Evolutionary conservation across 305 asterid genomes (phyloP).

Genomic region (Petunia hybrid): DNA sequence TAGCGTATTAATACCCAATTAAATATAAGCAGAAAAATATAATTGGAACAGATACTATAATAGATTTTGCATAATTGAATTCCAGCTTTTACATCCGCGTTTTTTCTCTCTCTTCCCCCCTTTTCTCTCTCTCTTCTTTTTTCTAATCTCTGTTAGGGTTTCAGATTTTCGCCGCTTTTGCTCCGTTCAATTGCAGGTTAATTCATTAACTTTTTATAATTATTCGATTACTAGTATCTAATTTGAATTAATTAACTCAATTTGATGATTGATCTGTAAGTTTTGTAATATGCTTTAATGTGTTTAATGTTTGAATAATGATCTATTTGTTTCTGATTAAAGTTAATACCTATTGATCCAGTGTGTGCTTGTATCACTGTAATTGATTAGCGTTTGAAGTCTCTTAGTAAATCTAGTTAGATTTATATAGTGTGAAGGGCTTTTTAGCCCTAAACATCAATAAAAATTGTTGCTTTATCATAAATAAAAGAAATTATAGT

Average conservation of each 20-base stretch:
- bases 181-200: conserved; percentile 53
- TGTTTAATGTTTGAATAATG: conserved; percentile 21
- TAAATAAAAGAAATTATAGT: too few species aligned
- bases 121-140: conserved; percentile 35
- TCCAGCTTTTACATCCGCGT: conserved; percentile 54
- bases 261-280: conserved; percentile 27
- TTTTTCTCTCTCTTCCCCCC: conserved; percentile 43
- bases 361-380: background rate
- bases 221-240: background rate
- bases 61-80: conserved; percentile 47
- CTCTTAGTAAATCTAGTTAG: conserved; percentile 1
- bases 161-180: conserved; percentile 65
- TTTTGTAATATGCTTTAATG: background rate
- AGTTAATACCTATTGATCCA: background rate
- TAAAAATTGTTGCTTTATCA: too few species aligned
- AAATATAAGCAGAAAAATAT: background rate
- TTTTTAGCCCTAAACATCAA: too few species aligned
- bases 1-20: conserved; percentile 2
- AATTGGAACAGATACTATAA: background rate
- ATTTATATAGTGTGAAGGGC: background rate
- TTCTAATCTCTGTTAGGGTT: conserved; percentile 64
- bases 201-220: conserved; percentile 13
- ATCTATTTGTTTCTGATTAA: conserved; percentile 30
- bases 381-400: background rate
- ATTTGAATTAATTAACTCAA: background rate